Evolutionary conservation across 1,284 basidiomycete genomes (phyloP), one percentile per base, ranked within the genome.

Genomic region (Ustilago xerochloae): DNA sequence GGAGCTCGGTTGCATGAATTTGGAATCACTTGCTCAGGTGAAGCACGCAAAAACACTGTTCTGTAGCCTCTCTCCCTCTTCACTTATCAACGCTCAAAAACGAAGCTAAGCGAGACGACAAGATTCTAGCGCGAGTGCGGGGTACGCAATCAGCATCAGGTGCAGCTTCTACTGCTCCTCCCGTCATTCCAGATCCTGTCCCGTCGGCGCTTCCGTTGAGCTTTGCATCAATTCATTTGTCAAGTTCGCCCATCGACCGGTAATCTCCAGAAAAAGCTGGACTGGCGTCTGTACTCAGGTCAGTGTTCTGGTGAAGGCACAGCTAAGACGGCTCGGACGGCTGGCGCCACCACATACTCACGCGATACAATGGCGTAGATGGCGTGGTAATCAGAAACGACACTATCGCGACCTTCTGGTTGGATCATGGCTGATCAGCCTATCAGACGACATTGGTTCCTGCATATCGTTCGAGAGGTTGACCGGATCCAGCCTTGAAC

Each of bases 1-100:
- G n/a, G n/a, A n/a, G n/a, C n/a, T n/a, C n/a, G n/a, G n/a, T n/a
- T 30, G 46, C 46, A 48, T 48, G 46, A 48, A 48, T 32, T 32
- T 48, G 22, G 8, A 26, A 48, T n/a, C 30, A 32, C 26, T 26
- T 30, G n/a, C 46, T 18, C 10, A 29, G 12, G 13, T 28, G 43
- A 46, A 28, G 24, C 43, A 29, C 22, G 28, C 46, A 26, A 48
- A 18, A n/a, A n/a, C n/a, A n/a, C n/a, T n/a, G n/a, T n/a, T n/a
- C n/a, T n/a, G n/a, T n/a, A n/a, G n/a, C n/a, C n/a, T n/a, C n/a
- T n/a, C n/a, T n/a, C n/a, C 30, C 20, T 26, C 16, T 18, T 48
- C 28, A 10, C 46, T 48, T 15, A 30, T 48, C 10, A 26, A 13
- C 22, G 20, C 3, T 9, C 22, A 43, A 10, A 15, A 33, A n/a